Conservation (phyloP, 805 yeast genomes). For the Metschnikowia proteae region DNA sequence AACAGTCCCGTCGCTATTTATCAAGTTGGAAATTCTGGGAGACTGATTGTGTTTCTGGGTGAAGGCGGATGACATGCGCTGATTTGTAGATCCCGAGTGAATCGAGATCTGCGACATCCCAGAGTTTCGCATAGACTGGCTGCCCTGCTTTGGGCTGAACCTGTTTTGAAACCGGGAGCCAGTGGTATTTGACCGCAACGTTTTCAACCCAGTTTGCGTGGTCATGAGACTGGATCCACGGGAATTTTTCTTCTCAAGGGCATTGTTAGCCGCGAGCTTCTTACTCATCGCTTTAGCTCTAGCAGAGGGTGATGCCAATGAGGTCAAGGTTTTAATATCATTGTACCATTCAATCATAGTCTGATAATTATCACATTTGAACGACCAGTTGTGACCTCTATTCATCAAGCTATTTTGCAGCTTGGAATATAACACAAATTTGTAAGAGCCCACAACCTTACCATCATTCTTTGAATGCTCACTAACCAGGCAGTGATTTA, state of each 20-base stretch:
- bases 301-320: slow-evolving; percentile 55
- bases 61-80: slow-evolving; percentile 37
- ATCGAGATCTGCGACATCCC: slow-evolving; percentile 10
- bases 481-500: slow-evolving; percentile 75
- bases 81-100: slow-evolving; percentile 18
- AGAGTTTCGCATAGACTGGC: slow-evolving; percentile 6
- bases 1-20: slow-evolving; percentile 44
- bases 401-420: slow-evolving; percentile 66
- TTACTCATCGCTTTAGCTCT: slow-evolving; percentile 44
- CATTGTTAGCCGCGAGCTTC: slow-evolving; percentile 14
- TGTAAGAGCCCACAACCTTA: slow-evolving; percentile 51
- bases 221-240: slow-evolving; percentile 14
- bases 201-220: slow-evolving; percentile 11
- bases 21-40: slow-evolving; percentile 38
- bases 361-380: slow-evolving; percentile 80
- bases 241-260: slow-evolving; percentile 9
- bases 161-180: slow-evolving; percentile 7
- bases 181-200: slow-evolving; percentile 7
- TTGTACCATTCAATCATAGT: slow-evolving; percentile 81
- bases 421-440: slow-evolving; percentile 76
- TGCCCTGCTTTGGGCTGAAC: slow-evolving; percentile 4
- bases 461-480: slow-evolving; percentile 79
- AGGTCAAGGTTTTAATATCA: slow-evolving; percentile 67
- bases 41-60: slow-evolving; percentile 31
- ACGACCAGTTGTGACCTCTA: slow-evolving; percentile 91